Base-by-base conservation (phyloP, 2,329 filamentous ascomycete species). In the Fusarium sp. region DNA sequence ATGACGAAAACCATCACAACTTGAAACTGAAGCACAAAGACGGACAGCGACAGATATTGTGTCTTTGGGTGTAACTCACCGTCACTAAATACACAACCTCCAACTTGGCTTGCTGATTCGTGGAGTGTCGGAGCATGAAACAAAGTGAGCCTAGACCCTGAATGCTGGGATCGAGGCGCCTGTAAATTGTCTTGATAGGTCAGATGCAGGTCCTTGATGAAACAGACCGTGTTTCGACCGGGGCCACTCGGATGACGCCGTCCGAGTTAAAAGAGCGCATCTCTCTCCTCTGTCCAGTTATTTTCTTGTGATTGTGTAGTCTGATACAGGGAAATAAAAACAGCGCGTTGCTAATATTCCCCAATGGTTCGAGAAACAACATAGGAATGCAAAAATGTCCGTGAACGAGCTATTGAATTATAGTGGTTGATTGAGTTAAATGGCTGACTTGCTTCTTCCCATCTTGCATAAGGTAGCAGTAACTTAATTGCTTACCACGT, bases 221-320 rank as follows among this genome's bases (percentile, higher is more conserved):
- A 78, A 78, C 76, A 61, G 70, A 69, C 70, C 60, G 69, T 67
- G 76, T 78, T 78, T 78, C 76, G 69, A 74, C 76, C 54, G 68
- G 72, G 72, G 65, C 45, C 67, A 62, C 65, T 74, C 64, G 62
- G 66, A 70, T 70, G 65, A 73, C 70, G 63, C 73, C 38, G 66
- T 53, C 57, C 31, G 58, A 68, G 72, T 68, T 70, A 62, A 73
- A 64, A 65, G 47, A 36, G 56, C 53, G 65, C 65, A 65, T 41
- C 29, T 50, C 39, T 46, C 31, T 41, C 65, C 49, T 31, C 27
- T 59, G 35, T 52, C 36, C 39, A 52, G 39, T 47, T 27, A n/a
- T 47, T 47, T 56, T 42, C 25, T 22, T 46, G 70, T 56, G 44
- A 49, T 47, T 35, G 25, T 63, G 25, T 35, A 27, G 39, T 41